phyloP scores from a whole-genome alignment of 305 asterid genomes.

The Solanum hybrid region DNA sequence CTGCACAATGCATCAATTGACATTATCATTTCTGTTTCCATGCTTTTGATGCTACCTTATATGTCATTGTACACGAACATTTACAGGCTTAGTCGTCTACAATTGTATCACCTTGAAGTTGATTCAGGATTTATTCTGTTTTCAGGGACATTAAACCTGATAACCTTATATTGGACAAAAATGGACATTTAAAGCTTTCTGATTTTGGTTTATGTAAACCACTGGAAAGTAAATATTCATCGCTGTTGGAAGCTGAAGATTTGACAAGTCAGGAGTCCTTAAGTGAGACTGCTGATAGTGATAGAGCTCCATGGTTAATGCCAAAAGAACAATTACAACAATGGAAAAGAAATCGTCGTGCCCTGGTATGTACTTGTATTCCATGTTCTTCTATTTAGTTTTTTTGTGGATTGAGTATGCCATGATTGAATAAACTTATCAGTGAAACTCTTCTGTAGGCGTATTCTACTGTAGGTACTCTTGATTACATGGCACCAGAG shows the following conservation, averaged over 20 bases:
- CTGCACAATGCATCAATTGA: neutral
- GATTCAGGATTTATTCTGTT: slow-evolving; percentile 2
- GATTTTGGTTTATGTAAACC: slow-evolving; percentile 98
- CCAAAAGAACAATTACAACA: slow-evolving; percentile 89
- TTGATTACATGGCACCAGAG: slow-evolving; percentile 98
- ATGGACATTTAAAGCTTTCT: slow-evolving; percentile 92
- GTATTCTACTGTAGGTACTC: slow-evolving; percentile 94
- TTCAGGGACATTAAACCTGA: slow-evolving; percentile 96
- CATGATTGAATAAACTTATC: neutral
- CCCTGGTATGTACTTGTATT: slow-evolving; percentile 40
- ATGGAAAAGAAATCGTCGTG: slow-evolving; percentile 96
- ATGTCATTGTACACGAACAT: neutral
- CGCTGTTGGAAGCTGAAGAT: slow-evolving; percentile 70
- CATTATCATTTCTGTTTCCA: neutral
- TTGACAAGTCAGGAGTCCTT: slow-evolving; percentile 39
- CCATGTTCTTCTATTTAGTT: neutral
- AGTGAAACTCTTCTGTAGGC: slow-evolving; percentile 38
- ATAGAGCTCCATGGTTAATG: slow-evolving; percentile 75
- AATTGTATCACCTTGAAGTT: neutral
- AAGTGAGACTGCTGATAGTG: slow-evolving; percentile 35
- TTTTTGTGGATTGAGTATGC: neutral
- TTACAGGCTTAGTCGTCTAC: neutral
- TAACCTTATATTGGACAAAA: slow-evolving; percentile 78
- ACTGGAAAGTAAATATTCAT: slow-evolving; percentile 71
- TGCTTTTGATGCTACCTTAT: neutral